phyloP scores from a whole-genome alignment of 225 moss, liverwort and hornwort species.

The Physcomitrellopsis africana region DNA sequence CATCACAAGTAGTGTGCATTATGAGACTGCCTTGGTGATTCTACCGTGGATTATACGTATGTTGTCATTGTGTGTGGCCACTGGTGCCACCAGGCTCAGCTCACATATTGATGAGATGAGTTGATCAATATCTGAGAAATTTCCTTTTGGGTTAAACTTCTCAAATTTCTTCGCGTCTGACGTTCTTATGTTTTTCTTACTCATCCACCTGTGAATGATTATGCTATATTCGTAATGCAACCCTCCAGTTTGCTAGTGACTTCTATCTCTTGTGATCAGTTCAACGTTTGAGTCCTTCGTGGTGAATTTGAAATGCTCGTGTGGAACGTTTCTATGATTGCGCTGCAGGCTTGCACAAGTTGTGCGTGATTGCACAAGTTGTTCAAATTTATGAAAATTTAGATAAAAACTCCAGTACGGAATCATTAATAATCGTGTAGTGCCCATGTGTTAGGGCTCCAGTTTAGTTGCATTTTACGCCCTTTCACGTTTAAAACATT shows the following conservation, averaged over 20 bases:
- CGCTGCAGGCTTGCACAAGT: too few species aligned
- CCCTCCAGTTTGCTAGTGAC: not conserved
- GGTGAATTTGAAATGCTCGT: too few species aligned
- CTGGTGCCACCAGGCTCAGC: constrained; percentile 15
- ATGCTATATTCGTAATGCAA: not conserved
- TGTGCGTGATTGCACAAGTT: too few species aligned
- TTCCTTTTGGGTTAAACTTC: not conserved
- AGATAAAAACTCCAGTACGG: too few species aligned
- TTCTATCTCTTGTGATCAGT: too few species aligned
- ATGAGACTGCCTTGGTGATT: constrained; percentile 1
- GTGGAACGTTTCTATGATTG: too few species aligned
- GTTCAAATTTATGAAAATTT: too few species aligned
- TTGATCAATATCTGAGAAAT: not conserved
- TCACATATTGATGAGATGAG: constrained; percentile 12
- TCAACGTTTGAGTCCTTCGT: too few species aligned
- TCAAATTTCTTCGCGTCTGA: constrained; percentile 14
- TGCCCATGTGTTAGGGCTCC: too few species aligned
- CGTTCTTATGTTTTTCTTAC: not conserved
- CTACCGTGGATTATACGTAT: constrained; percentile 13
- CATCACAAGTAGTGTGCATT: too few species aligned
- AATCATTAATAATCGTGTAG: too few species aligned
- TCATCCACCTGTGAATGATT: constrained; percentile 9
- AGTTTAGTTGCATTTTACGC: too few species aligned
- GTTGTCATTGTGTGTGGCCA: constrained; percentile 4
- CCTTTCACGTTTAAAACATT: not conserved